A percentile compares a stretch with the other conserved stretches of the same genome.
These are phyloP conservation scores for Canavalia ensiformis DNA, from an alignment of 306 rosid species.

Conservation along the genomic window DNA sequence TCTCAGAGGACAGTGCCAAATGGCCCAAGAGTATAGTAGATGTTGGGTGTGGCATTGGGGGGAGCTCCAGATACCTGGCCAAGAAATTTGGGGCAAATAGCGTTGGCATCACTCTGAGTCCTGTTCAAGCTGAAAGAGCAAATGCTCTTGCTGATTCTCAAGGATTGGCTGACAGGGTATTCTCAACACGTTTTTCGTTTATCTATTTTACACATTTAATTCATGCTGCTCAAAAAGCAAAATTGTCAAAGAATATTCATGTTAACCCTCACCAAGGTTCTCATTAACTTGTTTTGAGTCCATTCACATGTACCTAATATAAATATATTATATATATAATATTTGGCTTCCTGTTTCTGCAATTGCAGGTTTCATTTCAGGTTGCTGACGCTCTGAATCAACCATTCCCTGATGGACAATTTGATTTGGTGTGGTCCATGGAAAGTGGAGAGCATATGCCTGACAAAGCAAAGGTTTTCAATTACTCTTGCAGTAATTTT, in stretches of 20 bases:
- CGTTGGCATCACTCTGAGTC: slow-evolving; percentile 81
- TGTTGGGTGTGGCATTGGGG: slow-evolving; percentile 97
- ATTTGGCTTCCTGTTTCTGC: slow-evolving; percentile 7
- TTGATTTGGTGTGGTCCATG: slow-evolving; percentile 97
- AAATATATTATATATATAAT: not conserved
- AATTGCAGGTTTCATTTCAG: slow-evolving; percentile 71
- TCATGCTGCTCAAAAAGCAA: too few relatives aligned
- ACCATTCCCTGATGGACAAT: slow-evolving; percentile 78
- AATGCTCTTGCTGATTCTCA: slow-evolving; percentile 77
- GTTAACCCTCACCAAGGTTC: too few relatives aligned
- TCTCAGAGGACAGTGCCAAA: slow-evolving; percentile 33
- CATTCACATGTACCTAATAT: too few relatives aligned
- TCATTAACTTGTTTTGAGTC: too few relatives aligned
- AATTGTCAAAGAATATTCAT: too few relatives aligned
- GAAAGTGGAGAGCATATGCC: slow-evolving; percentile 99
- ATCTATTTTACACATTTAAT: too few relatives aligned
- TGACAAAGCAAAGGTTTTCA: slow-evolving; percentile 79
- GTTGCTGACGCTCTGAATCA: slow-evolving; percentile 91
- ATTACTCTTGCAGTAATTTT: too few relatives aligned
- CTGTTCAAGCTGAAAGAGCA: slow-evolving; percentile 88
- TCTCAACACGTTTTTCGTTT: too few relatives aligned
- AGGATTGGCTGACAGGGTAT: slow-evolving; percentile 68
- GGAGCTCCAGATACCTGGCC: slow-evolving; percentile 84
- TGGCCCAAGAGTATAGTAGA: slow-evolving; percentile 70
- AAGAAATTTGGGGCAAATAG: slow-evolving; percentile 66